A percentile compares a stretch with the other conserved stretches of the same genome.
Conservation (phyloP, 192 early-diverging fungal genomes). For the Gorgonomyces haynaldii region DNA sequence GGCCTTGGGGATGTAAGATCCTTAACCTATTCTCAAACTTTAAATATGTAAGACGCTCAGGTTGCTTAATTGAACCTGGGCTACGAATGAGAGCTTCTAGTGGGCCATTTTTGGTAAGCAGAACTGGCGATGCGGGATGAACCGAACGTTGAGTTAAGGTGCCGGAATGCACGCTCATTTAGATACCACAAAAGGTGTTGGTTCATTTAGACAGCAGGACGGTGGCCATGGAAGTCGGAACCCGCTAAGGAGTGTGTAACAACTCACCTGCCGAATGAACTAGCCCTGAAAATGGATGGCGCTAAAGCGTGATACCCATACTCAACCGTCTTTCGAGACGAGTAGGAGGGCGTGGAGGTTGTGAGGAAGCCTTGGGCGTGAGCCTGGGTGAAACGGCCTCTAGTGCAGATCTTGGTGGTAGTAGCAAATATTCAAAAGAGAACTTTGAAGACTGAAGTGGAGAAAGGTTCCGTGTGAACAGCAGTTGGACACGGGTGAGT, state of each 20-base stretch:
- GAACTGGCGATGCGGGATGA: slow-evolving; percentile 82
- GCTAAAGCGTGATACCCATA: slow-evolving; percentile 70
- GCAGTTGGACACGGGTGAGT: slow-evolving; percentile 64
- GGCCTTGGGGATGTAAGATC: slow-evolving; percentile 61
- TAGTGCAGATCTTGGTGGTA: slow-evolving; percentile 72
- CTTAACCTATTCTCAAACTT: slow-evolving; percentile 78
- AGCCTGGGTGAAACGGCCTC: slow-evolving; percentile 50
- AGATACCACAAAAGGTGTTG: slow-evolving; percentile 75
- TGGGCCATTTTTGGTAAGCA: slow-evolving; percentile 86
- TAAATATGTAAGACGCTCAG: slow-evolving; percentile 66
- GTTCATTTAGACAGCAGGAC: slow-evolving; percentile 73
- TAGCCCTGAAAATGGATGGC: slow-evolving; percentile 68
- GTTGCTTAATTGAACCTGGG: slow-evolving; percentile 59
- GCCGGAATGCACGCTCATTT: slow-evolving; percentile 56
- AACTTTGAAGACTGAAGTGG: slow-evolving; percentile 78
- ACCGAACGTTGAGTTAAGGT: slow-evolving; percentile 68
- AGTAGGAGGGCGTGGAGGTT: slow-evolving; percentile 64
- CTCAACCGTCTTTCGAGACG: slow-evolving; percentile 45
- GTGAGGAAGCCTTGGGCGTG: slow-evolving; percentile 47
- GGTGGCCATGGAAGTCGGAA: slow-evolving; percentile 77
- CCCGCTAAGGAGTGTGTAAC: slow-evolving; percentile 67
- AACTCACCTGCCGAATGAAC: slow-evolving; percentile 54
- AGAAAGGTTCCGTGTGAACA: slow-evolving; percentile 67
- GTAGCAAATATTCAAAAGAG: slow-evolving; percentile 73
- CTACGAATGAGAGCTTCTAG: slow-evolving; percentile 69